Conservation (phyloP, 2,329 filamentous ascomycete genomes). For the Monilinia laxa region DNA sequence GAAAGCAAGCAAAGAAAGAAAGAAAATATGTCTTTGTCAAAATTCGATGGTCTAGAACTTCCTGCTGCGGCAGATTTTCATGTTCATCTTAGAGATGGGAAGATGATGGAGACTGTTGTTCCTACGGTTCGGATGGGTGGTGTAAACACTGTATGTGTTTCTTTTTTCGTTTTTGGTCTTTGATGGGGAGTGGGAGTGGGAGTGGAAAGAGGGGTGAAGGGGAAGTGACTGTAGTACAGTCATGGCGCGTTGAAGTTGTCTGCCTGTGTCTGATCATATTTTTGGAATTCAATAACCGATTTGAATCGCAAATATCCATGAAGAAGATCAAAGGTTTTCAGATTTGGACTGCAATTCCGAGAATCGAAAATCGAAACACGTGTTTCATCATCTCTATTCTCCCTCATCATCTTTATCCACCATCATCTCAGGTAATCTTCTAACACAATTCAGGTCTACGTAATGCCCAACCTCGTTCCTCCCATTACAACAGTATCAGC, state of each 20-base stretch:
- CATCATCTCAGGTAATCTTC: conserved; percentile 41
- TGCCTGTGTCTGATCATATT: background rate
- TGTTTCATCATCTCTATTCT: background rate
- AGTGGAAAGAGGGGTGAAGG: background rate
- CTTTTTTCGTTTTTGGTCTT: background rate
- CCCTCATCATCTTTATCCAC: background rate
- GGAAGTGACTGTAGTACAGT: background rate
- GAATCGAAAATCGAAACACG: background rate
- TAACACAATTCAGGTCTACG: conserved; percentile 14
- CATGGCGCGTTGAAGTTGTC: background rate
- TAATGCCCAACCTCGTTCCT: conserved; percentile 60
- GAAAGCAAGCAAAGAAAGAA: background rate
- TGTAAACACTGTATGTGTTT: conserved; percentile 51
- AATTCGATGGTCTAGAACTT: conserved; percentile 46
- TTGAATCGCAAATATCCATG: background rate
- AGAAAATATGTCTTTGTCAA: conserved; percentile 9
- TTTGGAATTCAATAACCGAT: background rate
- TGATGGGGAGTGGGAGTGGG: background rate
- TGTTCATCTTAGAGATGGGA: conserved; percentile 42
- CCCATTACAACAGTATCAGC: conserved; percentile 57
- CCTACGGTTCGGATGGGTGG: conserved; percentile 60
- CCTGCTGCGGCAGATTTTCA: conserved; percentile 62
- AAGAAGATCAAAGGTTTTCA: background rate
- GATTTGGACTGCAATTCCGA: background rate
- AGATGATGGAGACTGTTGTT: conserved; percentile 56